Base-by-base conservation (phyloP, 2,329 filamentous ascomycete species). In the Aspergillus neotritici region DNA sequence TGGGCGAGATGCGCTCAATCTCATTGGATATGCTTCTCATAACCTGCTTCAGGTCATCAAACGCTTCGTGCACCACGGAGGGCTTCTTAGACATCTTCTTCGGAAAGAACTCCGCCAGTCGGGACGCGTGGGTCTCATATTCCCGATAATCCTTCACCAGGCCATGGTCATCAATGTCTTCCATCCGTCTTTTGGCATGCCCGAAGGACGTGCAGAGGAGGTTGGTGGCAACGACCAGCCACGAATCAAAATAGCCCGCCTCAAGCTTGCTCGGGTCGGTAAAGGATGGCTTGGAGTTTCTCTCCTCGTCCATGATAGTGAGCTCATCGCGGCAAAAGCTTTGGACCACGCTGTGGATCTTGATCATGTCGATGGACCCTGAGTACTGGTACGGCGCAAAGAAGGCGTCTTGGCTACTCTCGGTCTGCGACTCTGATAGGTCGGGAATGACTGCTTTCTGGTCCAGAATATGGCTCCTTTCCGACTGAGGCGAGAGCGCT, bases 261-360 rank as follows among this genome's bases (percentile, higher is more conserved):
- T 58, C 57, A 13, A 55, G 46, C 4, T 45, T 50, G 13, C 15
- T 40, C 13, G 43, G 32, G 6, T 41, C 31, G 11, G 40, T 17
- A 11, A 28, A n/a, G 30, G 41, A 25, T 12, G 40, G 14, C 16
- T 37, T 42, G 13, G 38, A 44, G 28, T 52, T 60, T 16, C 44
- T 43, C 33, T 66, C 63, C 14, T 63, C 54, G 31, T 65, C 63
- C 47, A 57, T 58, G 34, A 64, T 63, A 34, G 62, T 67, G 9
- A 74, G 58, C 41, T 72, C 69, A 48, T 73, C 71, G 11, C 70
- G 66, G 48, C 68, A 70, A 34, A 74, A 73, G 5, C 61, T 63
- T 44, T 74, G 71, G 1, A 74, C 69, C 2, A 74, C 70, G 21
- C 65, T 70, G 48, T 74, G 71, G 5, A 73, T 66, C 41, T 70